Evolutionary conservation across 108 stramenopile species (phyloP), one percentile per base, ranked within the genome.

Genomic region (Skeletonema tropicum): DNA sequence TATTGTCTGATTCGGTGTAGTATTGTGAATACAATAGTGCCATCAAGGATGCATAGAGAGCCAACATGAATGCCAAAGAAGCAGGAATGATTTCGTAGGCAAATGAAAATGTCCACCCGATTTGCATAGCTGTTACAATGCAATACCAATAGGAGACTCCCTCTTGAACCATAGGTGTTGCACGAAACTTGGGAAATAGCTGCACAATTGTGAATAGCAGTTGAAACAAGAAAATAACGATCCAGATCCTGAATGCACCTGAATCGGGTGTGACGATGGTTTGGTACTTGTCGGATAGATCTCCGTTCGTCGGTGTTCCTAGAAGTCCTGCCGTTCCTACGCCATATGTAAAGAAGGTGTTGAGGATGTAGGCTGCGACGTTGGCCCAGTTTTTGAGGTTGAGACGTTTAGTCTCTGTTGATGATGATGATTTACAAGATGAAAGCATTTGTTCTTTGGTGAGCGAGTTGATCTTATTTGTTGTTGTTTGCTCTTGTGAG

Each of bases 231-330:
- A 90, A 95, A 62, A 95, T 95, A 19, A 92, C 58, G 12, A 84
- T 87, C 94, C 94, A 95, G 71, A 95, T 95, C n/a, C 83, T 69
- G 73, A 95, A 95, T 30, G 94, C 89, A 39, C 57, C 68, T 1
- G 83, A 85, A 21, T 74, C 74, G 2, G 94, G 94, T 8, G 94
- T 95, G 29, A 95, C 85, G 52, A 95, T 52, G 0, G 94, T 93
- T 80, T 95, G 94, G 66, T 95, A 95, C 60, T 92, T 92, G 38
- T 68, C 72, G 3, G 84, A 84, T 2, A 92, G 58, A 41, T 82
- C 82, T 19, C 71, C 87, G 46, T 93, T 95, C 62, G 73, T 74
- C 6, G 81, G 83, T 5, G 70, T 69, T 8, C 70, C 67, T 15
- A 88, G 70, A 19, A 74, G 68, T 23, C 82, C 80, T 3, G 77